Base-by-base conservation (phyloP, 176 grass and related monocot genomes). In the Phragmites australis region DNA sequence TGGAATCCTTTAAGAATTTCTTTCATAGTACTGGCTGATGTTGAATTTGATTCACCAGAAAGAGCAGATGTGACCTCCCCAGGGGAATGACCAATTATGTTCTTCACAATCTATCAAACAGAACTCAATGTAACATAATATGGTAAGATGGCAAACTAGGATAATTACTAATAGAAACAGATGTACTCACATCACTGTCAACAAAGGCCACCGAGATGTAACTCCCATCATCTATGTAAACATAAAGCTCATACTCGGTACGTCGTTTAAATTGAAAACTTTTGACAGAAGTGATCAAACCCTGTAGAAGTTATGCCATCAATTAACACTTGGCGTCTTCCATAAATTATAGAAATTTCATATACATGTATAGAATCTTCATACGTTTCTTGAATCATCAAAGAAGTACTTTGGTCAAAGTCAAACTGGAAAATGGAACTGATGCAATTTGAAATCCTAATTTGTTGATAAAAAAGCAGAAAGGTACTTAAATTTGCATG, bases 181-280 rank as follows among this genome's bases (percentile, higher is more conserved):
- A 74, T 72, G 49, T 56, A 78, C 91, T 90, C 30, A 97, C 94
- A 80, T 80, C 69, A 84, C 68, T 17, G 74, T 94, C 89, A 83
- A 97, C 60, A 66, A 78, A 56, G 73, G 93, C 83, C 81, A 87
- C 86, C 54, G 89, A 93, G 87, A 97, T 97, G 44, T 85, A 88
- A 83, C 95, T 97, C 16, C 95, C 92, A 83, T 97, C 95, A 84
- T 94, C 95, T 23, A 97, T 83, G 55, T 87, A 93, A 47, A 90
- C 88, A 57, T 70, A 29, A 59, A 97, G 95, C 49, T 97, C 90
- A 56, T 88, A 97, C 74, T 80, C 72, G 3, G 60, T 84, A 62
- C 82, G 17, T 49, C 67, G 34, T 79, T 54, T 90, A 67, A 76
- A 94, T 47, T 86, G 74, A 64, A 94, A 94, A 44, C 59, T 65